Conservation (phyloP, 2,329 filamentous ascomycete genomes). For the Colletotrichum sp. region DNA sequence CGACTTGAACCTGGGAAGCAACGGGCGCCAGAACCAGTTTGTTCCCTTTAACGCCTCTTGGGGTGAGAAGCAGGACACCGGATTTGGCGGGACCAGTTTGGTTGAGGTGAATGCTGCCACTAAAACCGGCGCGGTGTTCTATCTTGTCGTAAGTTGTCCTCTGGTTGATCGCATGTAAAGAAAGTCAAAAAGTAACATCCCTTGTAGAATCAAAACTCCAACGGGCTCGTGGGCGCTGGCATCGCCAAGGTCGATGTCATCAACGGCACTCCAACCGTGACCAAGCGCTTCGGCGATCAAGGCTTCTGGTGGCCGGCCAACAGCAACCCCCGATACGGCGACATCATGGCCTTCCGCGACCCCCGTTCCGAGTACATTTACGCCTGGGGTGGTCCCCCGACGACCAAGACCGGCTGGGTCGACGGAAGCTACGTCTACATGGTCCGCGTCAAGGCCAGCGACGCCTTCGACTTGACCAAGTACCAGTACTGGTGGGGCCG, state of each 20-base stretch:
- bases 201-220: conserved; percentile 29
- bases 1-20: conserved; percentile 39
- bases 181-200: accelerated
- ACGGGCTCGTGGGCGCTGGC: conserved; percentile 39
- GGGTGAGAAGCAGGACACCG: conserved; percentile 38
- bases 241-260: conserved; percentile 38
- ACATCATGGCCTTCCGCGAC: conserved; percentile 41
- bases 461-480: conserved; percentile 39
- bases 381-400: conserved; percentile 42
- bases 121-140: conserved; percentile 37
- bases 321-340: conserved; percentile 39
- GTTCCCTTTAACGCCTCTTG: conserved; percentile 39
- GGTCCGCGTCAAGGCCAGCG: conserved; percentile 35
- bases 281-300: conserved; percentile 32
- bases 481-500: conserved; percentile 49
- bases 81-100: conserved; percentile 45
- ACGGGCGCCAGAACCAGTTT: conserved; percentile 39
- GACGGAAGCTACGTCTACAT: conserved; percentile 37
- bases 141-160: conserved; percentile 36
- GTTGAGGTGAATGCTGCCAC: conserved; percentile 34
- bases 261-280: conserved; percentile 37
- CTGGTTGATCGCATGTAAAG: accelerated
- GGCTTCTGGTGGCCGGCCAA: conserved; percentile 42
- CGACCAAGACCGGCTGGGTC: conserved; percentile 27
- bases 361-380: conserved; percentile 43